Conservation (phyloP, 2,329 filamentous ascomycete species). For the Penicillium polonicum region DNA sequence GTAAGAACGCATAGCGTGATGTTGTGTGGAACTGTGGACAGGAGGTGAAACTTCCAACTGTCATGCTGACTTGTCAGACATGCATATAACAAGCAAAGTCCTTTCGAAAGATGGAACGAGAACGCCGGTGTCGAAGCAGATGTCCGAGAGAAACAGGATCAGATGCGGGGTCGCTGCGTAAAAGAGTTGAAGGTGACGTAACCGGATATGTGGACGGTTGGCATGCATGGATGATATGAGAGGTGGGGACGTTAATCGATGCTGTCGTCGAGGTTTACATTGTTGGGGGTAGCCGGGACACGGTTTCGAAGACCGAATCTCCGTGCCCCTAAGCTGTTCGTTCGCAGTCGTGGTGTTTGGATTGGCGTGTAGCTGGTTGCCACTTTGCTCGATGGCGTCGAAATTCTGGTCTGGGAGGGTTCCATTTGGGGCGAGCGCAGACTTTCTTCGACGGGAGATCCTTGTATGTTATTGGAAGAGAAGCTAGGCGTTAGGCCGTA, state of each 20-base stretch:
- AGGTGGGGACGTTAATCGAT: constrained; percentile 26
- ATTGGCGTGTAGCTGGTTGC: constrained; percentile 42
- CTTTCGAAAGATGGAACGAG: not conserved
- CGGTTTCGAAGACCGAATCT: constrained; percentile 36
- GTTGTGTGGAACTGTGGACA: not conserved
- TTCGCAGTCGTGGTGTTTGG: constrained; percentile 37
- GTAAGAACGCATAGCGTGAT: not conserved
- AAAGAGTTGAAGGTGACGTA: not conserved
- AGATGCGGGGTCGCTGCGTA: constrained; percentile 9
- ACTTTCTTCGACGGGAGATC: constrained; percentile 21
- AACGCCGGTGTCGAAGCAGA: not conserved
- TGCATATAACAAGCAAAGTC: not conserved
- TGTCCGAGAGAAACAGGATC: not conserved
- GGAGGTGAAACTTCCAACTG: not conserved
- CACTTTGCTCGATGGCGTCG: constrained; percentile 35
- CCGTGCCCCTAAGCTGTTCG: constrained; percentile 39
- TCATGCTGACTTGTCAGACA: not conserved
- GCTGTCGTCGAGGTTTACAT: constrained; percentile 32
- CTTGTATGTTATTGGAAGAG: constrained; percentile 19
- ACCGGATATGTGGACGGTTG: not conserved
- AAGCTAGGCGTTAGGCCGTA: constrained; percentile 33
- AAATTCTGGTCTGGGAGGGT: constrained; percentile 33
- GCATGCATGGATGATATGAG: not conserved
- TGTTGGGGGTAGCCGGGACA: constrained; percentile 25
- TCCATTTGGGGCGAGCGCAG: constrained; percentile 22